Percentiles rank a stretch among this genome's conserved stretches.
Evolutionary conservation across 2,329 filamentous ascomycete genomes (phyloP).

Genomic region (Fusarium sp.): DNA sequence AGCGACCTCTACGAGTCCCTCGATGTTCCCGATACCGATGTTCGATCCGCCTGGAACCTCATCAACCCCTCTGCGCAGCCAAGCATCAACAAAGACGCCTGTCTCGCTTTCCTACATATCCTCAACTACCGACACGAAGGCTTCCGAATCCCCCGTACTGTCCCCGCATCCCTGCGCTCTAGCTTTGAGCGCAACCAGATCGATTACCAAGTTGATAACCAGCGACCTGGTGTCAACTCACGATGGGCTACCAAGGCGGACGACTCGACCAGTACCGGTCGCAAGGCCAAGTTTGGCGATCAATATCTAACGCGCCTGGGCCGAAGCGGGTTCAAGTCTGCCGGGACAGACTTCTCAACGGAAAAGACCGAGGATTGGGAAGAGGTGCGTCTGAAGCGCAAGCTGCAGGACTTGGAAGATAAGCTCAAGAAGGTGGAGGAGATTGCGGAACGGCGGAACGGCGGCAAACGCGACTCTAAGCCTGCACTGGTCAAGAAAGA

Average conservation of each 20-base stretch:
- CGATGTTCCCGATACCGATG: constrained; percentile 77
- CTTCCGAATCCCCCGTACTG: constrained; percentile 88
- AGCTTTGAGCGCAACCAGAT: constrained; percentile 97
- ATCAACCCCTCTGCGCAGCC: constrained; percentile 88
- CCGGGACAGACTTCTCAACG: constrained; percentile 88
- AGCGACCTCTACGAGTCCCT: constrained; percentile 85
- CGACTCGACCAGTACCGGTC: constrained; percentile 82
- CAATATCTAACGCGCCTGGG: constrained; percentile 93
- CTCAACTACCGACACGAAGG: constrained; percentile 96
- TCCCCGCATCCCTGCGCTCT: constrained; percentile 88
- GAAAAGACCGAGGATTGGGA: constrained; percentile 96
- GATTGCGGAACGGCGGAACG: constrained; percentile 70
- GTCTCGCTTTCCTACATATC: constrained; percentile 94
- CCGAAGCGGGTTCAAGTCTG: constrained; percentile 79
- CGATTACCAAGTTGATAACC: constrained; percentile 90
- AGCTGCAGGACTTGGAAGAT: constrained; percentile 86
- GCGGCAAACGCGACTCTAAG: constrained; percentile 76
- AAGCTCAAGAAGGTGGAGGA: constrained; percentile 87
- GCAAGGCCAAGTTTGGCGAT: constrained; percentile 97
- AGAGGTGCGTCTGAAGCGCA: constrained; percentile 92
- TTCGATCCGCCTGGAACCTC: constrained; percentile 94
- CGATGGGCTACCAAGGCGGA: constrained; percentile 83
- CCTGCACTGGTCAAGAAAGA: constrained; percentile 94
- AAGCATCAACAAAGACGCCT: constrained; percentile 93
- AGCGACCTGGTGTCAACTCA: constrained; percentile 68